Evolutionary conservation across 257 asterid genomes (phyloP).

Genomic region (Capsicum chinense): DNA sequence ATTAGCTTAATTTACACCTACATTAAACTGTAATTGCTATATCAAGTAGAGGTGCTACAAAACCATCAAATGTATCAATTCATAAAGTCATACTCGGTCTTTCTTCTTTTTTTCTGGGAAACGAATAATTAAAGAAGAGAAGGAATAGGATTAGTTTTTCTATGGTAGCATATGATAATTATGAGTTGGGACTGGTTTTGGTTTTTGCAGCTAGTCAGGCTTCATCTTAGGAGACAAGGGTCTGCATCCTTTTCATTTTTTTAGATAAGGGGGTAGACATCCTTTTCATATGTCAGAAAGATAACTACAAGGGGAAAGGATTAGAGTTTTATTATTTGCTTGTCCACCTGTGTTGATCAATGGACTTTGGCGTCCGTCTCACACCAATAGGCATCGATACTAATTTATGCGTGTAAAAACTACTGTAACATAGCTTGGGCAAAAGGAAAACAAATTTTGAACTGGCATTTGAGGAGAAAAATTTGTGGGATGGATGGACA

Average conservation of each 20-base stretch:
- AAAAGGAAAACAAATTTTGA: not conserved
- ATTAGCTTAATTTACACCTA: not conserved
- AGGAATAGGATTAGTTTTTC: not conserved
- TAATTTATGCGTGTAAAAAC: not conserved
- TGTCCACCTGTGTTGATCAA: not conserved
- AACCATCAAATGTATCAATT: not conserved
- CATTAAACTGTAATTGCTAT: not conserved
- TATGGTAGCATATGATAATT: not conserved
- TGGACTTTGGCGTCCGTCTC: not conserved
- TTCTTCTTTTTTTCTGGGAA: not conserved
- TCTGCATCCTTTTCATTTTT: not conserved
- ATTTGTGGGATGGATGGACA: not conserved
- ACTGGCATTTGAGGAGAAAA: not conserved
- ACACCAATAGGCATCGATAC: not conserved
- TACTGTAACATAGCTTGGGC: not conserved
- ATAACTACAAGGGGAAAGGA: not conserved
- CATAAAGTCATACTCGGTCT: not conserved
- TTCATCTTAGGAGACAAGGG: not conserved
- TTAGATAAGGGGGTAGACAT: not conserved
- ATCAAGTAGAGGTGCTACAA: not conserved
- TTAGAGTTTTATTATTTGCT: not conserved
- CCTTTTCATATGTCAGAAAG: constrained; percentile 10
- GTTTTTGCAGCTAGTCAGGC: constrained; percentile 14
- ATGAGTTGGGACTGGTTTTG: not conserved
- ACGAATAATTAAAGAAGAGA: not conserved